A percentile compares a stretch with the other conserved stretches of the same genome.
phyloP scores from a whole-genome alignment of 306 rosid species.

The Cicer chorassanicum region DNA sequence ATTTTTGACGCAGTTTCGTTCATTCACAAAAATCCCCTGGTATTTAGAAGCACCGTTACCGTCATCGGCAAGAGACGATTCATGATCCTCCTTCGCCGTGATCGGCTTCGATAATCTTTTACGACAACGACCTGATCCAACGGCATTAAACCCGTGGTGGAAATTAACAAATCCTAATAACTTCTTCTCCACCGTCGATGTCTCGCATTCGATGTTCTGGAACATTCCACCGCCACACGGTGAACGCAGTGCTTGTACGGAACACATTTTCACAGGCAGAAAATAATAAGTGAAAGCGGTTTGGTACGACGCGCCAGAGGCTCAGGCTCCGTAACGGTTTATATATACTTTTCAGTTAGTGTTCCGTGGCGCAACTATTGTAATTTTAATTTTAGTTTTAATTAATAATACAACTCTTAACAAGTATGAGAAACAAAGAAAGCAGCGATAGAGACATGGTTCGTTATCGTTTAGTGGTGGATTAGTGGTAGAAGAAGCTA shows the following conservation, averaged over 20 bases:
- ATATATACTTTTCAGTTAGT: constrained; percentile 31
- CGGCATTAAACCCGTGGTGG: constrained; percentile 48
- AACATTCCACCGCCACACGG: constrained; percentile 34
- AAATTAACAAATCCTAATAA: constrained; percentile 44
- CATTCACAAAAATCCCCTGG: constrained; percentile 20
- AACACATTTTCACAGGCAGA: constrained; percentile 43
- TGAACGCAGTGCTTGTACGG: constrained; percentile 33
- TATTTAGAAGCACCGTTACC: constrained; percentile 1
- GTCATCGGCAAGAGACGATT: constrained; percentile 26
- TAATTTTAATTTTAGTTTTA: too few species aligned
- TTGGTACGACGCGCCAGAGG: not conserved
- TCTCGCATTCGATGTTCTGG: constrained; percentile 48
- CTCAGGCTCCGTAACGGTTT: constrained; percentile 35
- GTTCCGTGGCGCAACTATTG: not conserved
- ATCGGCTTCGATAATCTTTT: constrained; percentile 49
- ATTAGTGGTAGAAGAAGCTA: not conserved
- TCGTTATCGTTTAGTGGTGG: not conserved
- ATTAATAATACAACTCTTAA: too few species aligned
- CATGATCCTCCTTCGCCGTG: constrained; percentile 49
- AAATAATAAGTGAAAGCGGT: not conserved
- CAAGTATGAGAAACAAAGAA: not conserved
- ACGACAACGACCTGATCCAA: constrained; percentile 40
- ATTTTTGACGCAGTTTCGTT: constrained; percentile 41
- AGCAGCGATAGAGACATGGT: not conserved
- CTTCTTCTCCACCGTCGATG: constrained; percentile 30